Evolutionary conservation across 2,329 filamentous ascomycete species (phyloP).

Genomic region (Fusarium buharicum): DNA sequence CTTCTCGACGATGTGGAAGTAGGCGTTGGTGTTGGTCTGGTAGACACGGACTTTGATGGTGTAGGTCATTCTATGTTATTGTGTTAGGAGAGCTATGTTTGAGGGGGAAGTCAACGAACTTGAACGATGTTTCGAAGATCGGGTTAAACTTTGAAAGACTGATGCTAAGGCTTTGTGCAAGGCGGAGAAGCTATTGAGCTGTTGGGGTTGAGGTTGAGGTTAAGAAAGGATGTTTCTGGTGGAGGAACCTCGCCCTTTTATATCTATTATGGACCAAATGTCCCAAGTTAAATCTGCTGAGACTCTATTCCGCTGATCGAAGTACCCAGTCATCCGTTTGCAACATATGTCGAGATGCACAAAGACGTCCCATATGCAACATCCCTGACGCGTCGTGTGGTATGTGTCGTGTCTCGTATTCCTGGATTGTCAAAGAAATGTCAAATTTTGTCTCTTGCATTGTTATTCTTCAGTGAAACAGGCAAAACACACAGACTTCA

Average conservation of each 20-base stretch:
- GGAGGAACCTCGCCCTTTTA: neutral
- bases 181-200: neutral
- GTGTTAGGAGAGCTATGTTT: neutral
- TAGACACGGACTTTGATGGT: slow-evolving; percentile 38
- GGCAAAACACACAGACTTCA: neutral
- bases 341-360: no score
- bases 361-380: no score
- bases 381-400: no score
- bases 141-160: neutral
- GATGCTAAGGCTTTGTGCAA: neutral
- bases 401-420: no score
- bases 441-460: neutral
- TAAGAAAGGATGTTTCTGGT: neutral
- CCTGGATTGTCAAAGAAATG: neutral
- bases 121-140: neutral
- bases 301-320: no score
- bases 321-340: no score
- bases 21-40: slow-evolving; percentile 37
- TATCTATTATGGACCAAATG: neutral
- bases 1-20: slow-evolving; percentile 33
- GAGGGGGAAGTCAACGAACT: neutral
- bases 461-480: no score
- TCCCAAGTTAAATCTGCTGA: no score
- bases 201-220: neutral
- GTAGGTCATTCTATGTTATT: slow-evolving; percentile 30